These are phyloP conservation scores for Colletotrichum sp. DNA, from an alignment of 2,329 filamentous ascomycete species.

Conservation along the genomic window DNA sequence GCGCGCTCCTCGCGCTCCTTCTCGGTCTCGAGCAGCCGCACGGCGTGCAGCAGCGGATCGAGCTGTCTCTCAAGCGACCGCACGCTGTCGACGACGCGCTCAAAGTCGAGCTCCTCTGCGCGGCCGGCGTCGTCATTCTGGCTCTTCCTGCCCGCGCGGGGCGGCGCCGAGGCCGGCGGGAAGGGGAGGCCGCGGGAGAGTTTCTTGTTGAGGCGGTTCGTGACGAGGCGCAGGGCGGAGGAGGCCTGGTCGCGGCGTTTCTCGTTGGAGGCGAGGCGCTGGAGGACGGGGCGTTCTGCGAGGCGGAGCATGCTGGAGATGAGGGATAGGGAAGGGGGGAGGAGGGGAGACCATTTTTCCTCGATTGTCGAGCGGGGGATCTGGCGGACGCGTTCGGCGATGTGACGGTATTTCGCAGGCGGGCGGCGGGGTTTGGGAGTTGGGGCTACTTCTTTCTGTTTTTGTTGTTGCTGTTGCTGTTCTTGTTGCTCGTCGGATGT, in stretches of 20 bases:
- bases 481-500: conserved; percentile 8
- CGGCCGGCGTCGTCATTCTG: conserved; percentile 32
- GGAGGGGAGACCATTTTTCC: conserved; percentile 69
- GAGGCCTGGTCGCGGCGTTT: conserved; percentile 58
- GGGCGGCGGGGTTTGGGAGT: conserved; percentile 27
- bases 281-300: conserved; percentile 66
- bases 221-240: conserved; percentile 58
- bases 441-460: neutral
- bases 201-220: conserved; percentile 61
- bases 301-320: conserved; percentile 62
- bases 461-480: neutral
- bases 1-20: conserved; percentile 59
- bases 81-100: conserved; percentile 67
- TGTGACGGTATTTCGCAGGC: conserved; percentile 51
- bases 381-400: conserved; percentile 54
- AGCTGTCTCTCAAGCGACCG: conserved; percentile 61
- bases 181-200: conserved; percentile 69
- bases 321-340: conserved; percentile 57
- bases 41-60: conserved; percentile 66
- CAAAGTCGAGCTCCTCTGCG: conserved; percentile 68
- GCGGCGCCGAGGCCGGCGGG: conserved; percentile 53
- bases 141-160: conserved; percentile 7
- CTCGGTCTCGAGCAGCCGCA: conserved; percentile 64
- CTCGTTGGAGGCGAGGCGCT: conserved; percentile 55
- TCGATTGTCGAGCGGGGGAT: conserved; percentile 71